These are phyloP conservation scores for Erigeron philadelphicus DNA, from an alignment of 140 eudicot species.

Conservation along the genomic window DNA sequence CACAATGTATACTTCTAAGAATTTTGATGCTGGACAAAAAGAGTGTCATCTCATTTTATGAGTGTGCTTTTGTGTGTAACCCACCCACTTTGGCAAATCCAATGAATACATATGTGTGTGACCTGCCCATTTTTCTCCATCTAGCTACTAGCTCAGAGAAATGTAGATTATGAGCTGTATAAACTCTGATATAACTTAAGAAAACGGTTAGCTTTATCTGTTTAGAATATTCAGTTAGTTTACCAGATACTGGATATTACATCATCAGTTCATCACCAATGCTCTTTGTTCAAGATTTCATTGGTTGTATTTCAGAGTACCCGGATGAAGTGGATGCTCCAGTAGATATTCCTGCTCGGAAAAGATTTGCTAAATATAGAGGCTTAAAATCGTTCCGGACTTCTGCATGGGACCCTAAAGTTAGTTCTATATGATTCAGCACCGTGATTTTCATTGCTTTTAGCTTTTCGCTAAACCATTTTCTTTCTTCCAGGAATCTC, in stretches of 20 bases:
- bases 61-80: neutral
- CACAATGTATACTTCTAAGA: neutral
- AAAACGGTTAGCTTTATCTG: neutral
- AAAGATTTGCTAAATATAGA: conserved; percentile 90
- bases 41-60: neutral
- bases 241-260: neutral
- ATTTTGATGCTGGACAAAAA: neutral
- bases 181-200: neutral
- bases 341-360: conserved; percentile 80
- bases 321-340: conserved; percentile 98
- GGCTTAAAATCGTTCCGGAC: conserved; percentile 88
- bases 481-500: conserved; percentile 55
- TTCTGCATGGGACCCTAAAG: conserved; percentile 96
- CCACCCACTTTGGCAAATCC: neutral
- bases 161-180: neutral
- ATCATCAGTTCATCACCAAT: too few species aligned
- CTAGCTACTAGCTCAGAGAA: neutral
- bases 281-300: neutral
- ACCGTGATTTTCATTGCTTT: neutral
- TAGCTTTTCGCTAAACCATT: neutral
- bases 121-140: neutral
- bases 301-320: conserved; percentile 49
- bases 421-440: conserved; percentile 18
- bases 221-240: neutral
- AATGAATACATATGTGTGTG: neutral